Evolutionary conservation across 345 rosid genomes (phyloP), one percentile per base, ranked within the genome.

Genomic region (Barbarea vulgaris): DNA sequence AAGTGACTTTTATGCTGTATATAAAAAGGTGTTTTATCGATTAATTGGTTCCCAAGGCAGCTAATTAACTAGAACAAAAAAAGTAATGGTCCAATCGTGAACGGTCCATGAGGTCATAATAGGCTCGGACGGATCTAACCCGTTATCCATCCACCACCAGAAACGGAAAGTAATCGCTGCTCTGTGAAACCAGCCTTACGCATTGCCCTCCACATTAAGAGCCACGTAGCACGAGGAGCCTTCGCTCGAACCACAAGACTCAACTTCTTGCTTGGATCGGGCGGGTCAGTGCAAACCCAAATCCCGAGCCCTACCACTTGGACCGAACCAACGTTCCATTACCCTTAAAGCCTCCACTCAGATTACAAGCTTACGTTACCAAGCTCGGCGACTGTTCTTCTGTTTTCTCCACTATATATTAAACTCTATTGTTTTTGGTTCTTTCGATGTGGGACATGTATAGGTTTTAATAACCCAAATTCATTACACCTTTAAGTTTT

Each of bases 301-400:
- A 17, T 17, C 12, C 5, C 53, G 24, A 48, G 5, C 25, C 53
- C 25, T 9, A 3, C 53, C 14, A 3, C 52, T 17, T 47, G 22
- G 2, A 7, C 22, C 24, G 11, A 18, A 3, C 22, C 22, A 3
- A 47, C 52, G 24, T 47, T 7, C 53, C 53, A 48, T 48, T 48
- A 19, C 53, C 53, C 13, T 48, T 48, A 19, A 18, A 3, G 63
- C 63, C 73, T 57, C 47, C 73, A 37, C 60, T 33, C 0, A 30
- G n/a, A 36, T 67, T 30, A 67, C 47, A 67, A 67, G 72, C 72
- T 47, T 8, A 3, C 51, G 63, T 37, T 69, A 69, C 39, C n/a
- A n/a, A n/a, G n/a, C n/a, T n/a, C n/a, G n/a, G n/a, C n/a, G n/a
- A n/a, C n/a, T n/a, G n/a, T n/a, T n/a, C n/a, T n/a, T n/a, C n/a